phyloP scores from a whole-genome alignment of 2,329 filamentous ascomycete species.

The Aspergillus ustus region DNA sequence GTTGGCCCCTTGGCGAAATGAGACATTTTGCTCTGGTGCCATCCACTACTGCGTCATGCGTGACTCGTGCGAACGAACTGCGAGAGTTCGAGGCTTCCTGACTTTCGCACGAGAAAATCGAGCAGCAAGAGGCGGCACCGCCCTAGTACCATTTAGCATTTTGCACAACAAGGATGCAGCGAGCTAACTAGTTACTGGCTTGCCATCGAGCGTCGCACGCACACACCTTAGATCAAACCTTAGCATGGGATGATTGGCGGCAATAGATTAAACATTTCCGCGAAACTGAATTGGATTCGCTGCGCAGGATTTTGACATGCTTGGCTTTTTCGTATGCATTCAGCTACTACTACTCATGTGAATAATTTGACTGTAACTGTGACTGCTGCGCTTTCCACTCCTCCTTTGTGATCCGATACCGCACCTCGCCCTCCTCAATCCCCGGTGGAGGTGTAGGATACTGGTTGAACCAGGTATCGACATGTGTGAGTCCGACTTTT shows the following conservation, averaged over 20 bases:
- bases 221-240: neutral
- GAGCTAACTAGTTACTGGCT: too few relatives aligned
- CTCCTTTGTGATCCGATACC: conserved; percentile 20
- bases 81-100: neutral
- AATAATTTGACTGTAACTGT: neutral
- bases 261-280: neutral
- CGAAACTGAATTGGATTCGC: neutral
- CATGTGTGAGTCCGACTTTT: conserved; percentile 16
- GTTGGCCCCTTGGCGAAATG: neutral
- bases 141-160: neutral
- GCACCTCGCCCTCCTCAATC: conserved; percentile 21
- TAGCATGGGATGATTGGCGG: neutral
- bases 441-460: conserved; percentile 20
- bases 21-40: neutral
- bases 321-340: neutral
- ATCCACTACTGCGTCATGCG: neutral
- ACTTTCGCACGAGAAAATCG: neutral
- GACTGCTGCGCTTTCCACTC: conserved; percentile 9
- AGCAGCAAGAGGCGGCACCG: neutral
- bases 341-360: neutral
- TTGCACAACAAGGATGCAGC: neutral
- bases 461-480: conserved; percentile 18
- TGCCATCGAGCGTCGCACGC: too few relatives aligned
- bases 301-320: neutral
- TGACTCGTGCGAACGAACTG: neutral